Evolutionary conservation across 805 yeast genomes (phyloP).

Genomic region (Yamadazyma laniorum): DNA sequence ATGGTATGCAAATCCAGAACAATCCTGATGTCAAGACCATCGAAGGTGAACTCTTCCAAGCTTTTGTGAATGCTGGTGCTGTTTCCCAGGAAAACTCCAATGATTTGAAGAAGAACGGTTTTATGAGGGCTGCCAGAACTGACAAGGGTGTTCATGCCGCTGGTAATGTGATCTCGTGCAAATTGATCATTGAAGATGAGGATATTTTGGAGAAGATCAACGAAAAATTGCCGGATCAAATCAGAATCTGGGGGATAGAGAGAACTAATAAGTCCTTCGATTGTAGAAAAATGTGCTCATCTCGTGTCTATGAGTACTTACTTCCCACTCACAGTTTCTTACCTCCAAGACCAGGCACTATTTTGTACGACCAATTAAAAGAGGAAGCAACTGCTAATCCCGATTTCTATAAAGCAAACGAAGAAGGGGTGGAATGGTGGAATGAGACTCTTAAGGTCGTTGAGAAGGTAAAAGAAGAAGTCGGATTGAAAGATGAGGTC

Average conservation of each 20-base stretch:
- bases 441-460: constrained; percentile 31
- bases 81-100: constrained; percentile 81
- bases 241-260: constrained; percentile 89
- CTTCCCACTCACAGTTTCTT: constrained; percentile 88
- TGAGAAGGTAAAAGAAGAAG: constrained; percentile 7
- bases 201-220: constrained; percentile 75
- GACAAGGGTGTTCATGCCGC: constrained; percentile 99
- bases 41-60: constrained; percentile 83
- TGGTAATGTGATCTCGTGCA: constrained; percentile 83
- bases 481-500: constrained; percentile 1
- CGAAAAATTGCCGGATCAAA: constrained; percentile 72
- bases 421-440: constrained; percentile 81
- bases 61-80: constrained; percentile 85
- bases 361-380: constrained; percentile 58
- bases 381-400: constrained; percentile 55
- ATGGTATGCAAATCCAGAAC: constrained; percentile 81
- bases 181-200: constrained; percentile 79
- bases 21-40: constrained; percentile 87
- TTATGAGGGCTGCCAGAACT: constrained; percentile 84
- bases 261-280: constrained; percentile 90
- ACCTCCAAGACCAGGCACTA: constrained; percentile 81
- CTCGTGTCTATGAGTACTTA: constrained; percentile 92
- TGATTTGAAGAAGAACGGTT: constrained; percentile 83
- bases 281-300: constrained; percentile 91
- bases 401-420: constrained; percentile 57